phyloP scores from a whole-genome alignment of 495 filamentous ascomycete species.

The Hypoxylon lenormandii region DNA sequence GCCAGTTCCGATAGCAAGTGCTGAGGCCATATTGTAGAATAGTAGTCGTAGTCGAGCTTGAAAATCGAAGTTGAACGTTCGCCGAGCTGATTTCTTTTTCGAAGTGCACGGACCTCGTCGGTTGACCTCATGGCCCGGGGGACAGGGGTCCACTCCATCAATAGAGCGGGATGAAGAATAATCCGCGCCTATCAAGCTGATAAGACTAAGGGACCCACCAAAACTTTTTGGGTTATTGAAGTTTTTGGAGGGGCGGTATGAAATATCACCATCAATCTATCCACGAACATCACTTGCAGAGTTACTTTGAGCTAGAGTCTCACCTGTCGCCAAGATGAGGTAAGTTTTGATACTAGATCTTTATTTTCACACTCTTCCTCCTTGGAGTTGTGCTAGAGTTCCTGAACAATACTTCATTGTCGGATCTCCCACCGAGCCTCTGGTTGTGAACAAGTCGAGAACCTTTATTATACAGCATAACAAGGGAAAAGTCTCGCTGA shows the following conservation, averaged over 20 bases:
- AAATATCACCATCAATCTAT: conserved; percentile 25
- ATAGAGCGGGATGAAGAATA: conserved; percentile 30
- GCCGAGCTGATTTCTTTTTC: conserved; percentile 26
- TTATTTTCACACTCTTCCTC: not conserved
- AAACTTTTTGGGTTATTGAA: conserved; percentile 34
- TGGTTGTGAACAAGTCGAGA: not conserved
- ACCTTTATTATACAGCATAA: not conserved
- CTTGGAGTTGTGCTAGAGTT: no score
- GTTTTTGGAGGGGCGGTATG: conserved; percentile 40
- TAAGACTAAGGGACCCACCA: conserved; percentile 19
- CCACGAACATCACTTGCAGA: conserved; percentile 20
- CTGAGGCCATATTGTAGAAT: conserved; percentile 73
- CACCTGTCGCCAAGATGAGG: conserved; percentile 55
- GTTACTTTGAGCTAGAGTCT: conserved; percentile 10
- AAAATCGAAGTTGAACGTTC: conserved; percentile 21
- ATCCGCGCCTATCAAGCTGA: conserved; percentile 47
- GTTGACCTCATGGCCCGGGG: not conserved
- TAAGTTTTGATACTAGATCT: conserved; percentile 27
- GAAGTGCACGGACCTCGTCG: conserved; percentile 25
- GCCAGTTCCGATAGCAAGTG: conserved; percentile 80
- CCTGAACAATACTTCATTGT: no score
- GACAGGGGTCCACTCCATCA: conserved; percentile 23
- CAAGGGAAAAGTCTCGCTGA: conserved; percentile 25
- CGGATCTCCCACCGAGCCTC: not conserved
- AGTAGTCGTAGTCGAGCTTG: not conserved